These are phyloP conservation scores for Schoenoplectus triqueter DNA, from an alignment of 202 grass and related monocot genomes.

Conservation along the genomic window DNA sequence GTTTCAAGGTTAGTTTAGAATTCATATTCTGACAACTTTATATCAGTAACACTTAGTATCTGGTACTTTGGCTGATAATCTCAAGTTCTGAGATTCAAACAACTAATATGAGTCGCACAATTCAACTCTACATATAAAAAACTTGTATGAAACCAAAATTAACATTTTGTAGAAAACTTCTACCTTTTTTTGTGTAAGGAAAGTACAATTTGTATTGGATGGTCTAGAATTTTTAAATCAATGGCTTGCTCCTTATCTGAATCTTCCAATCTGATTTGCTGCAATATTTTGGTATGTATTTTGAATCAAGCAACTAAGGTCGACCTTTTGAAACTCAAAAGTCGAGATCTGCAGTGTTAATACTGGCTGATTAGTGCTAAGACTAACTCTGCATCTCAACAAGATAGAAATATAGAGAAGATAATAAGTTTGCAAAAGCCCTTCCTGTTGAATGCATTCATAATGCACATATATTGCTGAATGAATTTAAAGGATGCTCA, in stretches of 20 bases:
- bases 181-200: too few relatives aligned
- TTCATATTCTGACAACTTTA: too few relatives aligned
- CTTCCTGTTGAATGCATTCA: not conserved
- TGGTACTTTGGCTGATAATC: too few relatives aligned
- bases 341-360: too few relatives aligned
- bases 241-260: not conserved
- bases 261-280: not conserved
- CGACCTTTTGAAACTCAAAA: not conserved
- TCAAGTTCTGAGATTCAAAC: too few relatives aligned
- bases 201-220: too few relatives aligned
- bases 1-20: too few relatives aligned
- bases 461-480: constrained; percentile 19
- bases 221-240: not conserved
- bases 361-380: not conserved
- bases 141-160: too few relatives aligned
- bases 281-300: constrained; percentile 15
- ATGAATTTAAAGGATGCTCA: not conserved
- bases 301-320: constrained; percentile 10
- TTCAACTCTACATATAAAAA: too few relatives aligned
- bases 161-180: too few relatives aligned
- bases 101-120: too few relatives aligned
- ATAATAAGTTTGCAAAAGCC: constrained; percentile 9
- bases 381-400: not conserved
- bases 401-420: not conserved
- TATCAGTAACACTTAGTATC: too few relatives aligned